Evolutionary conservation across 2,329 filamentous ascomycete genomes (phyloP), one percentile per base, ranked within the genome.

Genomic region (Cladophialophora yegresii): DNA sequence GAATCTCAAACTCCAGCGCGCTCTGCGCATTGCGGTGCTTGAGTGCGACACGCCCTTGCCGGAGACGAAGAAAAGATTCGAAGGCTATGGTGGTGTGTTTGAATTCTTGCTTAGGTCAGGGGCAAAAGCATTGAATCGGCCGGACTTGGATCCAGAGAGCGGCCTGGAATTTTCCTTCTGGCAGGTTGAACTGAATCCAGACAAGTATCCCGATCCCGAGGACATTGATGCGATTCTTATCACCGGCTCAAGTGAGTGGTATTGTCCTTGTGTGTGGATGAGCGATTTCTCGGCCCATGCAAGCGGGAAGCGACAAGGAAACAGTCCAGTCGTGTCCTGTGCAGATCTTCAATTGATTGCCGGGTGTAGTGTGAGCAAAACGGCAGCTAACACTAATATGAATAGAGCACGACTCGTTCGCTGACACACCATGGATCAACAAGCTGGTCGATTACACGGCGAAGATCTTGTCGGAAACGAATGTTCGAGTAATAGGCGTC

Each of bases 41-140:
- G 91, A 96, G 82, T 89, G 90, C 80, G 93, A 96, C 78, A 90
- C 85, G 1, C 92, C 92, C 1, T 81, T 89, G 56, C 84, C 86
- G 1, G 77, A 83, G 50, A 85, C 89, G 43, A 79, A 84, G 61
- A 82, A 82, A 61, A 85, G 85, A 72, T 92, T 89, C 77, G 85
- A 86, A 58, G 83, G 83, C 65, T 97, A 96, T 78, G 85, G 87
- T 67, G 88, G 86, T 67, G 84, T 91, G 65, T 91, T 92, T 77
- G 82, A 79, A 20, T 73, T 82, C 40, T 82, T 91, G 9, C 82
- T 92, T 58, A 73, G 79, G 54, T 76, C 78, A 50, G 84, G 85
- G 7, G 85, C 84, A 51, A 76, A 81, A 6, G 74, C 81, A 0
- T 76, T 86, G 30, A 68, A 71, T 33, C 64, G 72, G 22, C 69